phyloP scores from a whole-genome alignment of 176 grass and related monocot species.

The Elymus sibiricus region DNA sequence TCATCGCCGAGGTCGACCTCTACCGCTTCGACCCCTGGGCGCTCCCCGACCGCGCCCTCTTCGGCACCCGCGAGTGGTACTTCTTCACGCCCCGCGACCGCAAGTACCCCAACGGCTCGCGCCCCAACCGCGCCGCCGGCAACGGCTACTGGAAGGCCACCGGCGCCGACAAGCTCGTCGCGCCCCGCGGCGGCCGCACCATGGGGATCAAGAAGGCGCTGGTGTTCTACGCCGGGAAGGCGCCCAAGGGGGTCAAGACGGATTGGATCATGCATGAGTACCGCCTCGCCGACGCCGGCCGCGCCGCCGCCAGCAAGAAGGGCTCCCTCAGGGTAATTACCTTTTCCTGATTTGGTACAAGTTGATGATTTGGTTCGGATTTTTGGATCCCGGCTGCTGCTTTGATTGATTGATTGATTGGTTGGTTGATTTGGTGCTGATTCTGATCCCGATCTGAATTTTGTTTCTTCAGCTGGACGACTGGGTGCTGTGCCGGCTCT shows the following conservation, averaged over 20 bases:
- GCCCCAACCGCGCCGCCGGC: constrained; percentile 44
- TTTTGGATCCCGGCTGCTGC: not conserved
- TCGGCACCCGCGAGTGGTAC: constrained; percentile 54
- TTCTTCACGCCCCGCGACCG: constrained; percentile 55
- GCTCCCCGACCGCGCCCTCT: constrained; percentile 47
- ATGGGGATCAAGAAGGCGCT: constrained; percentile 95
- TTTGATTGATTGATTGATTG: too few relatives aligned
- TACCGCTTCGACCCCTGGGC: constrained; percentile 94
- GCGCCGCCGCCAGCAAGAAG: constrained; percentile 36
- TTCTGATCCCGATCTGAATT: not conserved
- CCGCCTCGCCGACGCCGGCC: constrained; percentile 40
- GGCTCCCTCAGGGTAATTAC: constrained; percentile 42
- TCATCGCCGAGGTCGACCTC: constrained; percentile 94
- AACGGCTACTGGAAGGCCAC: constrained; percentile 70
- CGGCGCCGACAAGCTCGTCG: constrained; percentile 49
- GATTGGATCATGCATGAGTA: constrained; percentile 99
- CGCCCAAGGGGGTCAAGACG: constrained; percentile 70
- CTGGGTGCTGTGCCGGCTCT: constrained; percentile 76
- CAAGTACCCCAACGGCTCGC: constrained; percentile 50
- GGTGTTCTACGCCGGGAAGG: constrained; percentile 84
- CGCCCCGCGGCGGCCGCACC: constrained; percentile 20
- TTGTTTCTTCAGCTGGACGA: constrained; percentile 64
- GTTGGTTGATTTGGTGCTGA: not conserved
- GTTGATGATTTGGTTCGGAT: too few relatives aligned
- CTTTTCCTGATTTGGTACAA: fast-evolving